Evolutionary conservation across 2,329 filamentous ascomycete species (phyloP).

Genomic region (Tolypocladium tropicale): DNA sequence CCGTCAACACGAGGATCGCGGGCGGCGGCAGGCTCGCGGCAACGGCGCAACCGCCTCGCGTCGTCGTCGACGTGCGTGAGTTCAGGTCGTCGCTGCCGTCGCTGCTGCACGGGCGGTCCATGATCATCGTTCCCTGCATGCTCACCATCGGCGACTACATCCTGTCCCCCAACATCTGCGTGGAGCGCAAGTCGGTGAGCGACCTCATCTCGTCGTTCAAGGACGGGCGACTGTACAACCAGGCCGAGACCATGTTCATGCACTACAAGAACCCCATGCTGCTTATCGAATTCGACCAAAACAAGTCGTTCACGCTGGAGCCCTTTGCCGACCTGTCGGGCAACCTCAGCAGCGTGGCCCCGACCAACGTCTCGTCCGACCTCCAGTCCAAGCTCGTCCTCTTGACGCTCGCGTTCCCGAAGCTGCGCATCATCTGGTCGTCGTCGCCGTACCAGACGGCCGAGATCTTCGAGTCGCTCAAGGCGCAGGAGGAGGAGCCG

Average conservation of each 20-base stretch:
- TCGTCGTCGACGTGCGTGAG: slow-evolving; percentile 92
- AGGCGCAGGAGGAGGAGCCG: slow-evolving; percentile 80
- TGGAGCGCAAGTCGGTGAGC: slow-evolving; percentile 87
- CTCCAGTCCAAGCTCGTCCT: slow-evolving; percentile 88
- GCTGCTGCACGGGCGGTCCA: slow-evolving; percentile 77
- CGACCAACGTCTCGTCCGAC: slow-evolving; percentile 52
- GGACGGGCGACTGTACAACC: slow-evolving; percentile 83
- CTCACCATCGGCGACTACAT: slow-evolving; percentile 96
- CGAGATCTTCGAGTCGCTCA: slow-evolving; percentile 90
- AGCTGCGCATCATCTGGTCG: slow-evolving; percentile 87
- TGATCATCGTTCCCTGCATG: slow-evolving; percentile 88
- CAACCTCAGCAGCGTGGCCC: slow-evolving; percentile 52
- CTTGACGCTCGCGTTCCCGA: slow-evolving; percentile 83
- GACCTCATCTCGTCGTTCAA: slow-evolving; percentile 88
- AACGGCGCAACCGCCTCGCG: slow-evolving; percentile 76
- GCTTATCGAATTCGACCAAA: slow-evolving; percentile 94
- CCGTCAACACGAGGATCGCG: slow-evolving; percentile 92
- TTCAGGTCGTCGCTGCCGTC: slow-evolving; percentile 90
- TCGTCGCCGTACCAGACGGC: slow-evolving; percentile 90
- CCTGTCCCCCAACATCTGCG: slow-evolving; percentile 78
- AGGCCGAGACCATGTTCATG: slow-evolving; percentile 88
- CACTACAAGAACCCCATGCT: slow-evolving; percentile 87
- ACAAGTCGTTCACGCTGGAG: slow-evolving; percentile 93
- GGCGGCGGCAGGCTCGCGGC: slow-evolving; percentile 78
- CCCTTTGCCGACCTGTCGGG: slow-evolving; percentile 59